Conservation (phyloP, 306 rosid genomes). For the Glycine soja region DNA sequence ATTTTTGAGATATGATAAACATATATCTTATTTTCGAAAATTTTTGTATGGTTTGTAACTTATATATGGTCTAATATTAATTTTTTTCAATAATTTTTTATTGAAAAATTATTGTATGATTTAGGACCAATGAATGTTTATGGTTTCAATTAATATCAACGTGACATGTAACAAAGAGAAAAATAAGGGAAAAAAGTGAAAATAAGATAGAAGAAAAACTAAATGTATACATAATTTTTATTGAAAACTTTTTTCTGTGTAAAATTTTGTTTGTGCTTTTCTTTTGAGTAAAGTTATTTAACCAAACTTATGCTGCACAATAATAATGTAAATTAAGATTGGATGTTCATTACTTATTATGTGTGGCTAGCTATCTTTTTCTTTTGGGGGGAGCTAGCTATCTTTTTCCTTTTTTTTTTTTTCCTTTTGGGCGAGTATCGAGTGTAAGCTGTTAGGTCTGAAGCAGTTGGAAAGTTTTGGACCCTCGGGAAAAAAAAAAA, state of each 20-base stretch:
- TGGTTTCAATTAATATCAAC: too few relatives aligned
- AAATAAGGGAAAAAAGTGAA: not conserved
- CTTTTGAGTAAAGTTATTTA: not conserved
- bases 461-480: constrained; percentile 46
- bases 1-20: not conserved
- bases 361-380: constrained; percentile 5
- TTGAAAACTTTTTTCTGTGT: not conserved
- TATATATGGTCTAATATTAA: not conserved
- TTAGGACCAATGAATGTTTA: not conserved
- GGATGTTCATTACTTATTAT: not conserved
- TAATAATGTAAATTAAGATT: constrained; percentile 36
- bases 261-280: not conserved
- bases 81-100: not conserved
- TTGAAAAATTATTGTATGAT: not conserved
- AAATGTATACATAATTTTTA: not conserved
- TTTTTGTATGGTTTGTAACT: not conserved
- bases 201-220: not conserved
- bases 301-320: constrained; percentile 4
- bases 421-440: constrained; percentile 1
- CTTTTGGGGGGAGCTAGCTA: not conserved
- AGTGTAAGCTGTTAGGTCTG: constrained; percentile 40
- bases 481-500: not conserved
- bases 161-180: not conserved
- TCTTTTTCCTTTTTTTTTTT: constrained; percentile 18
- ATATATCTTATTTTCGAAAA: not conserved